Conservation (phyloP, 805 yeast genomes). For the Peterozyma xylosa region DNA sequence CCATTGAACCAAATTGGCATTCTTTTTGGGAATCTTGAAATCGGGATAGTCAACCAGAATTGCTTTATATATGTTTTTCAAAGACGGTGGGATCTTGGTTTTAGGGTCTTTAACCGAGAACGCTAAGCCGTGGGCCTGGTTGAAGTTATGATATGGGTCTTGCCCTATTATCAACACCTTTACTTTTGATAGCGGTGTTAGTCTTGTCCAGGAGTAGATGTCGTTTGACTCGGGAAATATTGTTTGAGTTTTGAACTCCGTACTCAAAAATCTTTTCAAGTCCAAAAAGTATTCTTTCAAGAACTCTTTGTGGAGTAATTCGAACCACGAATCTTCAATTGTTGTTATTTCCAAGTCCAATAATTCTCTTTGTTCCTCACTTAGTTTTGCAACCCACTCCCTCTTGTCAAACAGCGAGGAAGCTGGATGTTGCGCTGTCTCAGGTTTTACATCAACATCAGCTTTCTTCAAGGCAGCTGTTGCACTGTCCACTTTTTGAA, state of each 20-base stretch:
- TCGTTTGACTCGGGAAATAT: slow-evolving; percentile 75
- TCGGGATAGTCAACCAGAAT: slow-evolving; percentile 61
- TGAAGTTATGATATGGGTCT: slow-evolving; percentile 89
- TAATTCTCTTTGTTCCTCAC: slow-evolving; percentile 40
- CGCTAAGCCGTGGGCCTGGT: slow-evolving; percentile 96
- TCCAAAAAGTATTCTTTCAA: slow-evolving; percentile 78
- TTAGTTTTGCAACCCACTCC: slow-evolving; percentile 41
- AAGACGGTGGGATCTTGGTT: slow-evolving; percentile 80
- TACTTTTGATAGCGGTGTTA: slow-evolving; percentile 69
- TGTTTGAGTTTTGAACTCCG: slow-evolving; percentile 36
- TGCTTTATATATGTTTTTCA: slow-evolving; percentile 80
- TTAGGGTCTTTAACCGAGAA: slow-evolving; percentile 81
- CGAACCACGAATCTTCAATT: slow-evolving; percentile 75
- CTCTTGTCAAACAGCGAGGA: slow-evolving; percentile 33
- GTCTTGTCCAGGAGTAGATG: slow-evolving; percentile 86
- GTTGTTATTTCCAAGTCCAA: slow-evolving; percentile 62
- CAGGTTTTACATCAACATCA: too few relatives aligned
- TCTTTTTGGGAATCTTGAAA: slow-evolving; percentile 49
- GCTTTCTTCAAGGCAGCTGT: too few relatives aligned
- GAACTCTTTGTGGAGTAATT: slow-evolving; percentile 57
- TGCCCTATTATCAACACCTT: slow-evolving; percentile 86
- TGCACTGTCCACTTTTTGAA: too few relatives aligned
- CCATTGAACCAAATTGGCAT: slow-evolving; percentile 77
- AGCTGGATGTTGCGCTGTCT: too few relatives aligned
- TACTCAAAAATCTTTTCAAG: slow-evolving; percentile 54